Evolutionary conservation across 1,284 basidiomycete genomes (phyloP).

Genomic region (Chondrostereum purpureum): DNA sequence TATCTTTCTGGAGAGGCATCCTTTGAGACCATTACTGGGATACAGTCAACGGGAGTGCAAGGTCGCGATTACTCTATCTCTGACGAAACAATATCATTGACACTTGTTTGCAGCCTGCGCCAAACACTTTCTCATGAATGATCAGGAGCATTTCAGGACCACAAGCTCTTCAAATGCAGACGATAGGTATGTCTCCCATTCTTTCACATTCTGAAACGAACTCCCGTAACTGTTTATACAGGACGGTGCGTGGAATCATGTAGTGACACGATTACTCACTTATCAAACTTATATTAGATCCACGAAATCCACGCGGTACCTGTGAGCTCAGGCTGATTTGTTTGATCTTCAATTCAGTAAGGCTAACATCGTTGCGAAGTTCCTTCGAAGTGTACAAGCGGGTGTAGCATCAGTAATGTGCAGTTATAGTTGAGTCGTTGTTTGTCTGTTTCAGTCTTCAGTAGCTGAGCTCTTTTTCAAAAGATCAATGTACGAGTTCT

Average conservation of each 20-base stretch:
- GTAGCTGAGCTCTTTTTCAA: no score
- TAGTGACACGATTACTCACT: no score
- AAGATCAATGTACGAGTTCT: not conserved
- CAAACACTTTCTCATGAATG: slow-evolving; percentile 61
- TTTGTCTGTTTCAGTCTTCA: not conserved
- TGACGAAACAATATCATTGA: not conserved
- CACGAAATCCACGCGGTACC: slow-evolving; percentile 52
- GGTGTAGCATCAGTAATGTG: slow-evolving; percentile 2
- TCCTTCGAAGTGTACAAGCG: slow-evolving; percentile 6
- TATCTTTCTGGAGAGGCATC: slow-evolving; percentile 60
- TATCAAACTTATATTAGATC: slow-evolving; percentile 33
- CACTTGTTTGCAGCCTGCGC: slow-evolving; percentile 29
- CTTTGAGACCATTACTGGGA: slow-evolving; percentile 49
- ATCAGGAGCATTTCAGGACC: slow-evolving; percentile 53
- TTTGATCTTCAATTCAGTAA: no score
- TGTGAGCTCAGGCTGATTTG: slow-evolving; percentile 23
- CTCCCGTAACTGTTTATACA: no score
- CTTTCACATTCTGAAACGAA: no score
- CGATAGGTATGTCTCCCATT: slow-evolving; percentile 40
- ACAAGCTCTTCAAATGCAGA: slow-evolving; percentile 57
- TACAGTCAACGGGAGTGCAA: slow-evolving; percentile 59
- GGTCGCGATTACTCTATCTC: slow-evolving; percentile 18
- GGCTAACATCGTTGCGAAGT: slow-evolving; percentile 13
- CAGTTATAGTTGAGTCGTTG: slow-evolving; percentile 2
- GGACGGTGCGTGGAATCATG: no score